Conservation (phyloP, 225 moss, liverwort and hornwort species). For the Physcomitrium patens region DNA sequence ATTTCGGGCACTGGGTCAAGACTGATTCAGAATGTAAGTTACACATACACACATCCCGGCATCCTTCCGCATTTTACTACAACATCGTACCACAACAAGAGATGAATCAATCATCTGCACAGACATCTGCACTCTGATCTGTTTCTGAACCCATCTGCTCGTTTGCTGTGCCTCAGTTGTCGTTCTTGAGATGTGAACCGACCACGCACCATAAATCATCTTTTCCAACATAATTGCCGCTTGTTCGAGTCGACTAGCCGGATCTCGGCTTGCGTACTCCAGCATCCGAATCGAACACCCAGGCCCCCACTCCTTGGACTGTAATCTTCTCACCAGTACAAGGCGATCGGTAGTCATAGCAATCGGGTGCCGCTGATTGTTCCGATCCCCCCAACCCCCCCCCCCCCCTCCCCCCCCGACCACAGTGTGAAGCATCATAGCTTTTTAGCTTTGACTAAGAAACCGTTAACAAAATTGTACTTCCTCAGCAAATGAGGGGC, state of each 20-base stretch:
- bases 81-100: background rate
- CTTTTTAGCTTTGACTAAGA: slow-evolving; percentile 13
- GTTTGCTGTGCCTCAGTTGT: slow-evolving; percentile 28
- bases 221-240: background rate
- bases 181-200: slow-evolving; percentile 48
- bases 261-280: background rate
- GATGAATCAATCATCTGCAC: background rate
- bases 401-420: too few relatives aligned
- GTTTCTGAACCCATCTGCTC: background rate
- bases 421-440: slow-evolving; percentile 6
- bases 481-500: slow-evolving; percentile 2
- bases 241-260: slow-evolving; percentile 6
- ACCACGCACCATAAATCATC: background rate
- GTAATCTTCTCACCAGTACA: background rate
- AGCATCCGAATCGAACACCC: background rate
- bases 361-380: slow-evolving; percentile 1
- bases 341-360: background rate
- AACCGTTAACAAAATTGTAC: background rate
- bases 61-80: background rate
- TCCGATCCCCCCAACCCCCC: too few relatives aligned
- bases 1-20: slow-evolving; percentile 48
- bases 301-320: background rate
- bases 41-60: background rate
- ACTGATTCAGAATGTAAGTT: slow-evolving; percentile 50
- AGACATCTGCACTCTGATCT: background rate